Conservation (phyloP, 805 yeast species). For the Barnettozyma wickerhamii region DNA sequence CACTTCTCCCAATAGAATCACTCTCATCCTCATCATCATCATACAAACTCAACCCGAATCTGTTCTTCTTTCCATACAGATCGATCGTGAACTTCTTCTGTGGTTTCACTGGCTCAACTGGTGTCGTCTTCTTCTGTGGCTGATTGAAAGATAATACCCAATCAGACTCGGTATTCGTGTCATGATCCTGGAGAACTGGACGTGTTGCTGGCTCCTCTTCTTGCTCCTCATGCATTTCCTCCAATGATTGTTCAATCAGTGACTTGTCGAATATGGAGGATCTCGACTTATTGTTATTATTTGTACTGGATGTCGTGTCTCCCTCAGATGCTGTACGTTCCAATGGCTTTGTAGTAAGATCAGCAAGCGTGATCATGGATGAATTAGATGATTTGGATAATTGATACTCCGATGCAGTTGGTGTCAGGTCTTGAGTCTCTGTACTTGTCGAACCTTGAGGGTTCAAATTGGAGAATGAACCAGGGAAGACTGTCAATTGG, state of each 20-base stretch:
- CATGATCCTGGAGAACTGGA: conserved; percentile 5
- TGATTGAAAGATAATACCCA: neutral
- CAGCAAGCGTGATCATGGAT: conserved; percentile 3
- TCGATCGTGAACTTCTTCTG: conserved; percentile 22
- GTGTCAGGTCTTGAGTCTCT: conserved; percentile 3
- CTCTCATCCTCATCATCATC: conserved; percentile 15
- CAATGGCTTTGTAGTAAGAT: neutral
- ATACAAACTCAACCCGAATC: conserved; percentile 20
- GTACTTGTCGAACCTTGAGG: no score
- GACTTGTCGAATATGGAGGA: conserved; percentile 21
- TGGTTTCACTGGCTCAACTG: neutral
- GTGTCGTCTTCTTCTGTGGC: neutral
- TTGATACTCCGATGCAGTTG: conserved; percentile 6
- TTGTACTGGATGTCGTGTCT: conserved; percentile 1
- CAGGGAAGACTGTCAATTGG: conserved; percentile 9
- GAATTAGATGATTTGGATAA: conserved; percentile 5
- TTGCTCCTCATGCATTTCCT: conserved; percentile 11
- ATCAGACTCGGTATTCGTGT: neutral
- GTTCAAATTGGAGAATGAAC: conserved; percentile 12
- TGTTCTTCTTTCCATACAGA: conserved; percentile 24
- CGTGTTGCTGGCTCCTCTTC: conserved; percentile 2
- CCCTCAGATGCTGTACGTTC: conserved; percentile 2
- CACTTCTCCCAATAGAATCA: conserved; percentile 5
- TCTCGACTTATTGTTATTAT: conserved; percentile 1
- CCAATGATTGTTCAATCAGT: conserved; percentile 20